phyloP scores from a whole-genome alignment of 1,139 yeast genomes.

The Candida sp. region DNA sequence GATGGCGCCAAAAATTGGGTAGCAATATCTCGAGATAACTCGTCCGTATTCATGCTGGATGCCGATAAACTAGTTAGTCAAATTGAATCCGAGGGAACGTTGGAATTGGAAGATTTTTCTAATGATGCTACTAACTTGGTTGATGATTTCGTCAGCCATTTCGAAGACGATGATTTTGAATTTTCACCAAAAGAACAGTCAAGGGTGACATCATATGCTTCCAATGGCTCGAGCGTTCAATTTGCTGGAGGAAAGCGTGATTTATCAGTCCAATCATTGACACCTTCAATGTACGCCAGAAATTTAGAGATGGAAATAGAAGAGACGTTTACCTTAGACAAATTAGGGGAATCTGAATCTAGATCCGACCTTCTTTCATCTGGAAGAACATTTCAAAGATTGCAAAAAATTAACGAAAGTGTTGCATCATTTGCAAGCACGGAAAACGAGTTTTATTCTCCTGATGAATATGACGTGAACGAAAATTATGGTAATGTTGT shows the following conservation, averaged over 20 bases:
- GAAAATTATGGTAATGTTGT: background rate
- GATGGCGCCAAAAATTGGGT: conserved; percentile 41
- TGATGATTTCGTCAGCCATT: background rate
- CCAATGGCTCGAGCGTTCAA: background rate
- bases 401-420: conserved; percentile 6
- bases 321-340: background rate
- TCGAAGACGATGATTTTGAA: background rate
- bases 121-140: background rate
- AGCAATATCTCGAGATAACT: conserved; percentile 12
- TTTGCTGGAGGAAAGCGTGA: conserved; percentile 9
- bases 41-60: conserved; percentile 2
- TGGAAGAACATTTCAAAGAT: background rate
- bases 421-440: conserved; percentile 15
- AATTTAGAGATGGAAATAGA: conserved; percentile 29
- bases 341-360: background rate
- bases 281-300: conserved; percentile 27
- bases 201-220: background rate
- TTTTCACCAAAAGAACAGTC: background rate
- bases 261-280: conserved; percentile 23
- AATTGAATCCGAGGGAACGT: background rate
- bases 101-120: background rate
- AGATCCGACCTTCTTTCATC: background rate
- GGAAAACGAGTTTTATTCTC: conserved; percentile 33
- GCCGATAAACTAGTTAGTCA: background rate
- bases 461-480: conserved; percentile 19